These are phyloP conservation scores for Monosporascus sp. DNA, from an alignment of 2,329 filamentous ascomycete species.

Conservation along the genomic window DNA sequence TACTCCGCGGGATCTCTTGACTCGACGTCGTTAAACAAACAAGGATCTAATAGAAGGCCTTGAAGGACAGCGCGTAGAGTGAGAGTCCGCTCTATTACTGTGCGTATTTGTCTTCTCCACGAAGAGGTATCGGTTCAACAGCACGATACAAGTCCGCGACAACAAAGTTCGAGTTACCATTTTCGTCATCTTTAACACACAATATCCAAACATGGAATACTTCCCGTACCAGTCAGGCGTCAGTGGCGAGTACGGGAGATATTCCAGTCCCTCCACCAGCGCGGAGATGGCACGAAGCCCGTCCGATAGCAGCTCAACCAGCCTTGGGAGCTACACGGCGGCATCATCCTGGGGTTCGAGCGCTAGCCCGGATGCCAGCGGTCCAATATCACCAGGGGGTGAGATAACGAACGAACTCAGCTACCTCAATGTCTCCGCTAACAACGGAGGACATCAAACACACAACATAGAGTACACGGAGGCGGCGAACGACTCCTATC, in stretches of 20 bases:
- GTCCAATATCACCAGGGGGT: background rate
- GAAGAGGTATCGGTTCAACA: background rate
- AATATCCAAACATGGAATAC: conserved; percentile 4
- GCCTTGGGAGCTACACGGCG: conserved; percentile 10
- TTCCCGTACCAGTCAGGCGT: conserved; percentile 5
- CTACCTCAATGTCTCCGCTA: background rate
- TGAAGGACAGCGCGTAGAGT: background rate
- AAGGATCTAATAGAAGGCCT: background rate
- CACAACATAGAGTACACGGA: background rate
- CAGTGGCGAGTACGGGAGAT: conserved; percentile 8
- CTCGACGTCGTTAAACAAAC: background rate
- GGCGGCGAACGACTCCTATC: background rate
- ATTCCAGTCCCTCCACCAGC: conserved; percentile 9
- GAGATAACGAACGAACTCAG: background rate
- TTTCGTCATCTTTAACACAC: background rate
- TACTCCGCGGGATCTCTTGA: background rate
- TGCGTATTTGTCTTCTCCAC: background rate
- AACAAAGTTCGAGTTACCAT: background rate
- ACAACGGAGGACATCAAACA: background rate
- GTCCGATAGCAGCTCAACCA: conserved; percentile 13
- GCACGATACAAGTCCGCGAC: background rate
- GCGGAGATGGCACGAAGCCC: conserved; percentile 16
- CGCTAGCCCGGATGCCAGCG: conserved; percentile 1
- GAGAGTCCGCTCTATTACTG: background rate
- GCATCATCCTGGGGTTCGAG: conserved; percentile 8